A percentile compares a stretch with the other conserved stretches of the same genome.
Evolutionary conservation across 176 grass and related monocot species (phyloP).

Genomic region (Lolium multiflorum): DNA sequence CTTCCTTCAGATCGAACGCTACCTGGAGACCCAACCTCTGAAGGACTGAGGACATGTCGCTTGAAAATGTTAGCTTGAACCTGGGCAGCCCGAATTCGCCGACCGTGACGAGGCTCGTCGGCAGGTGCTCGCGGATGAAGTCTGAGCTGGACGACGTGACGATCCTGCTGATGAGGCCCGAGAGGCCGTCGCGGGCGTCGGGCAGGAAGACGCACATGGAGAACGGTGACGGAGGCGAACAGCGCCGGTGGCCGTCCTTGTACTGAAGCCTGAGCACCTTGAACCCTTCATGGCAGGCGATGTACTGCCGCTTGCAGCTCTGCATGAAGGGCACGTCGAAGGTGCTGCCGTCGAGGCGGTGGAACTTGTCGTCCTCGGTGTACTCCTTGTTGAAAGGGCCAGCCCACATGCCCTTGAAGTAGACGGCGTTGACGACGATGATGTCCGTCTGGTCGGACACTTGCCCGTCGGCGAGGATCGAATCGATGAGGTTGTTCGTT

Average conservation of each 20-base stretch:
- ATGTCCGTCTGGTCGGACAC: not conserved
- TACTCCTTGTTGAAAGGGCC: not conserved
- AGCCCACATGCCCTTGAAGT: constrained; percentile 50
- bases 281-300: constrained; percentile 33
- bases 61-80: not conserved
- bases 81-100: not conserved
- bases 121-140: constrained; percentile 19
- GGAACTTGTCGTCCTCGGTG: constrained; percentile 31
- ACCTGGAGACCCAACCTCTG: too few relatives aligned
- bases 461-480: not conserved
- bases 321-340: constrained; percentile 29
- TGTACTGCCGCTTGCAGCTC: not conserved
- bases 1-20: not conserved
- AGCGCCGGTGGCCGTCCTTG: not conserved
- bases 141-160: not conserved
- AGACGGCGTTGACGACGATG: constrained; percentile 41
- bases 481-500: not conserved
- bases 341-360: constrained; percentile 9
- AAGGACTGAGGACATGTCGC: too few relatives aligned
- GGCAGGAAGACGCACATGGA: constrained; percentile 45
- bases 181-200: constrained; percentile 10
- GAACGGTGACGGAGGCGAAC: not conserved
- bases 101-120: not conserved
- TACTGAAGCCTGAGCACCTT: constrained; percentile 40
- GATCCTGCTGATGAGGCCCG: not conserved